A percentile compares a stretch with the other conserved stretches of the same genome.
Conservation (phyloP, 2,329 filamentous ascomycete genomes). For the Aschersonia sp. region DNA sequence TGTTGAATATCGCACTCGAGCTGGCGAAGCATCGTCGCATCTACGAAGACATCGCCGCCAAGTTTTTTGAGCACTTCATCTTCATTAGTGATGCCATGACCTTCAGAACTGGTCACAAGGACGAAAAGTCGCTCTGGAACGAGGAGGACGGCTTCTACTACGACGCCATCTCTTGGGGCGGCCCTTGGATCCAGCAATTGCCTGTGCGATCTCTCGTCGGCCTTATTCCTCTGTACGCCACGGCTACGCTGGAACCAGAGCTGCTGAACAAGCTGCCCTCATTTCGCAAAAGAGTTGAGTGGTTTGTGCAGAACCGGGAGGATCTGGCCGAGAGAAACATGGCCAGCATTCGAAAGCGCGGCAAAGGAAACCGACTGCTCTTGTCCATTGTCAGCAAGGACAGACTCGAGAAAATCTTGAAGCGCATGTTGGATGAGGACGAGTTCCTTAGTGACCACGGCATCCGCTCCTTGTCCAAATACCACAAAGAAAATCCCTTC, state of each 20-base stretch:
- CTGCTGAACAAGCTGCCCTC: constrained; percentile 80
- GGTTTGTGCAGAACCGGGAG: constrained; percentile 80
- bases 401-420: constrained; percentile 75
- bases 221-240: constrained; percentile 84
- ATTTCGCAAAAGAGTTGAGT: constrained; percentile 86
- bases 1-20: constrained; percentile 94
- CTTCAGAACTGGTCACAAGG: constrained; percentile 54
- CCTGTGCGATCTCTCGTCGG: constrained; percentile 87
- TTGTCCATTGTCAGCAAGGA: constrained; percentile 87
- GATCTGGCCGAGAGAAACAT: constrained; percentile 90
- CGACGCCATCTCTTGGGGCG: constrained; percentile 92
- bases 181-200: constrained; percentile 84
- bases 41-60: constrained; percentile 93
- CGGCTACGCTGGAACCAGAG: constrained; percentile 83
- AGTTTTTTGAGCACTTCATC: constrained; percentile 98
- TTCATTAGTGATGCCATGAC: constrained; percentile 97
- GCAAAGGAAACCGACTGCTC: constrained; percentile 78
- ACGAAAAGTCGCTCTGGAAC: constrained; percentile 84
- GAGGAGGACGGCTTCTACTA: constrained; percentile 97
- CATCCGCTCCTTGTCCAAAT: constrained; percentile 83
- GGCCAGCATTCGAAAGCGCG: constrained; percentile 79
- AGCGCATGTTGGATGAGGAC: constrained; percentile 84
- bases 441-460: constrained; percentile 87
- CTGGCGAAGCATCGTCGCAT: constrained; percentile 88
- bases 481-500: constrained; percentile 78